Evolutionary conservation across 495 filamentous ascomycete genomes (phyloP), one percentile per base, ranked within the genome.

Genomic region (Penicillium turbatum): DNA sequence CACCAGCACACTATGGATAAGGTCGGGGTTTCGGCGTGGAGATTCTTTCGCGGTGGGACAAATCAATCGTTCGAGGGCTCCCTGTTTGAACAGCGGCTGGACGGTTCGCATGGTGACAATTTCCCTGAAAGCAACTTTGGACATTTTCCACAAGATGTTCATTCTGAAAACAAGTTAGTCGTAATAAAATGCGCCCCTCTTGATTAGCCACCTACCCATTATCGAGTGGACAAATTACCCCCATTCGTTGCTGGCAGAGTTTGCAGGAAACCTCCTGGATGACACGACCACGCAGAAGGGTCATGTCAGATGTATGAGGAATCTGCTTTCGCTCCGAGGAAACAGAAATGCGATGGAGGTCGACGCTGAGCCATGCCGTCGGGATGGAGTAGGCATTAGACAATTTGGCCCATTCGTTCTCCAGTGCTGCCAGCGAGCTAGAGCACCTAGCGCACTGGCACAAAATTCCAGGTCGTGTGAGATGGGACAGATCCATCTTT

Each of bases 401-500:
- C 7, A 77, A 55, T 39, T 67, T 72, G 9, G 69, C 72, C 74
- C 74, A 77, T 54, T 77, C 74, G 46, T 77, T 77, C 63, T 77
- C 74, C 36, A 75, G 63, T 12, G 66, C 74, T 1, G 74, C 74
- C 48, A 77, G 63, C 17, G 74, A 75, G 55, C 74, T 77, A 21
- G 72, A 75, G 54, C 74, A 77, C 35, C 72, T 65, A 19, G 63
- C 62, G 53, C 74, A 77, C 56, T 74, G 72, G 45, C 68, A 70
- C 10, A 75, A 48, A 5, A 77, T 70, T 24, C 72, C 71, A 5
- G 74, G 72, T 17, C 73, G 64, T 16, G 69, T 72, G 4, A 76
- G 64, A 48, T 56, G 60, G 35, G 67, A 62, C 11, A 77, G 57
- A 57, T 72, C 72, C 73, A 75, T 75, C 29, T n/a, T 68, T 46